Conservation (phyloP, 495 filamentous ascomycete genomes). For the Neurospora sp. region DNA sequence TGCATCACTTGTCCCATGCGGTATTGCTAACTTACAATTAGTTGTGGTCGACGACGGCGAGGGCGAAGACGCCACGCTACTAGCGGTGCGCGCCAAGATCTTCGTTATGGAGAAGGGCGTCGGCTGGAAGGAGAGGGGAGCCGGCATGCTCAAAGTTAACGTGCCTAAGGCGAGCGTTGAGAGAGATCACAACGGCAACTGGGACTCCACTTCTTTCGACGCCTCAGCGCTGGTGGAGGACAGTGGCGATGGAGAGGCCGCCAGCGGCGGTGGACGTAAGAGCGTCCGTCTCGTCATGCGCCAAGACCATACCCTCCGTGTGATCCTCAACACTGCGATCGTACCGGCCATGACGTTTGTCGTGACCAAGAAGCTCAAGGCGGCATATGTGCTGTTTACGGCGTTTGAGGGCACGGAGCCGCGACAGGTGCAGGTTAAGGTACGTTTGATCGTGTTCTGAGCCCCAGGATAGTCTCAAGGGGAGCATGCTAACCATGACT, state of each 20-base stretch:
- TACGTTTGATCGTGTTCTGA: constrained; percentile 30
- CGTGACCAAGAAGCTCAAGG: constrained; percentile 53
- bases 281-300: constrained; percentile 71
- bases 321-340: constrained; percentile 76
- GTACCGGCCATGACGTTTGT: constrained; percentile 64
- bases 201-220: constrained; percentile 36
- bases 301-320: constrained; percentile 72
- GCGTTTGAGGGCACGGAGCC: constrained; percentile 49
- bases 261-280: constrained; percentile 9
- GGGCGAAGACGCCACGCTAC: constrained; percentile 60
- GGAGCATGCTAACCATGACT: constrained; percentile 2
- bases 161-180: constrained; percentile 42
- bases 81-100: constrained; percentile 62
- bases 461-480: not conserved
- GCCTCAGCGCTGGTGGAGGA: constrained; percentile 37
- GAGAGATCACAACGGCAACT: constrained; percentile 34
- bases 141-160: constrained; percentile 78
- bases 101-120: constrained; percentile 59
- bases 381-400: constrained; percentile 43
- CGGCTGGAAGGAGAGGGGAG: constrained; percentile 76
- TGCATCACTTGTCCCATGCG: too few relatives aligned
- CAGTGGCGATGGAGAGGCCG: constrained; percentile 24
- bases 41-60: constrained; percentile 54
- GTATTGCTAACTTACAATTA: constrained; percentile 10
- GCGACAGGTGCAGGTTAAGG: constrained; percentile 59